These are phyloP conservation scores for Didymella lethalis DNA, from an alignment of 2,329 filamentous ascomycete species.

Conservation along the genomic window DNA sequence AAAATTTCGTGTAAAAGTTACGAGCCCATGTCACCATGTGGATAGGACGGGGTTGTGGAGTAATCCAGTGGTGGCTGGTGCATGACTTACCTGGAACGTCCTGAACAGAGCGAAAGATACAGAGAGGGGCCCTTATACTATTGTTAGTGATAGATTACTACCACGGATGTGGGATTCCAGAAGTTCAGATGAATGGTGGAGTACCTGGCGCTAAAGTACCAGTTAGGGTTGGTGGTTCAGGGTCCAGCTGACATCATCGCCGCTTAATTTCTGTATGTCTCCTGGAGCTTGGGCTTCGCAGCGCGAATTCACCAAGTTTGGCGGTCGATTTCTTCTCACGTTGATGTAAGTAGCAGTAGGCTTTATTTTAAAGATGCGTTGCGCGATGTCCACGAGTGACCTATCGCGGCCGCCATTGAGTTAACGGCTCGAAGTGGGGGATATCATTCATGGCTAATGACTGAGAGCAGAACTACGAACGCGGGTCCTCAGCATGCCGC, in stretches of 20 bases:
- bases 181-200: constrained; percentile 3
- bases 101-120: too few relatives aligned
- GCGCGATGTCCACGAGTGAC: too few relatives aligned
- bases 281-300: not conserved
- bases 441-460: not conserved
- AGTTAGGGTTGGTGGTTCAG: constrained; percentile 5
- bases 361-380: too few relatives aligned
- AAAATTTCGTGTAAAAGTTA: too few relatives aligned
- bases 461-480: not conserved
- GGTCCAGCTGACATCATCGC: constrained; percentile 23
- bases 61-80: too few relatives aligned
- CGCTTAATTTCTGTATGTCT: constrained; percentile 5
- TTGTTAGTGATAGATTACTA: too few relatives aligned
- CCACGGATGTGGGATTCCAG: not conserved
- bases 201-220: constrained; percentile 4
- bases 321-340: not conserved
- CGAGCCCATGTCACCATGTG: too few relatives aligned
- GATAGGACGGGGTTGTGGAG: too few relatives aligned
- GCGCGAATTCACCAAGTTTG: not conserved
- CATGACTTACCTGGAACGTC: too few relatives aligned
- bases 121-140: too few relatives aligned
- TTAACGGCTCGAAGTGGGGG: too few relatives aligned
- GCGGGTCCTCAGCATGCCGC: constrained; percentile 71
- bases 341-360: not conserved
- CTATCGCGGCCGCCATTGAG: too few relatives aligned